These are phyloP conservation scores for Colletotrichum sp. DNA, from an alignment of 2,329 filamentous ascomycete species.

Conservation along the genomic window DNA sequence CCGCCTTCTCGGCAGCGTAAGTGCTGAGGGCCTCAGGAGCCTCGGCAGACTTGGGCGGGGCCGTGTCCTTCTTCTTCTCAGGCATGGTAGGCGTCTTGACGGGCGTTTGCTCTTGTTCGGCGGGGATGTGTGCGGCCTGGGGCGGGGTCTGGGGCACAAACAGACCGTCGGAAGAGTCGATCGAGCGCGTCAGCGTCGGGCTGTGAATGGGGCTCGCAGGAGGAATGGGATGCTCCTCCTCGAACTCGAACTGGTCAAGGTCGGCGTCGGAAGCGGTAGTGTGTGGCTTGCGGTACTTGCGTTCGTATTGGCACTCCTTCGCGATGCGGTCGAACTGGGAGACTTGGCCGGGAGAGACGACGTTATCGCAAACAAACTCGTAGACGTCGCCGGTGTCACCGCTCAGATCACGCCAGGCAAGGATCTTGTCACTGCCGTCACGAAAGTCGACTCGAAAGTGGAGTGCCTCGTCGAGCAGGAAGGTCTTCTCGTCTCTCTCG, in stretches of 20 bases:
- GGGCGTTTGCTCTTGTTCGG: conserved; percentile 44
- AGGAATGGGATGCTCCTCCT: conserved; percentile 66
- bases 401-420: conserved; percentile 94
- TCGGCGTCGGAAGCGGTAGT: conserved; percentile 83
- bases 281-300: conserved; percentile 84
- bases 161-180: conserved; percentile 64
- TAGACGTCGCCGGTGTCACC: conserved; percentile 95
- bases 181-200: conserved; percentile 58
- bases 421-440: conserved; percentile 80
- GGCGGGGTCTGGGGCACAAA: conserved; percentile 35
- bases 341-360: conserved; percentile 72
- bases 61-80: conserved; percentile 34
- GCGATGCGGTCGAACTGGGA: conserved; percentile 83
- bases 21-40: conserved; percentile 75
- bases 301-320: conserved; percentile 95
- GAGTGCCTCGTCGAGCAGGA: conserved; percentile 90
- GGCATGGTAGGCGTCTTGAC: conserved; percentile 34
- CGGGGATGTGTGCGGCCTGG: conserved; percentile 53
- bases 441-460: conserved; percentile 86
- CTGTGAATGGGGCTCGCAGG: conserved; percentile 68
- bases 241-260: conserved; percentile 82
- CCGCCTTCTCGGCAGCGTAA: conserved; percentile 76
- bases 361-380: conserved; percentile 92
- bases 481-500: conserved; percentile 97
- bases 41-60: conserved; percentile 62